These are phyloP conservation scores for Leucosporidium yakuticum DNA, from an alignment of 768 basidiomycete species.

Conservation along the genomic window DNA sequence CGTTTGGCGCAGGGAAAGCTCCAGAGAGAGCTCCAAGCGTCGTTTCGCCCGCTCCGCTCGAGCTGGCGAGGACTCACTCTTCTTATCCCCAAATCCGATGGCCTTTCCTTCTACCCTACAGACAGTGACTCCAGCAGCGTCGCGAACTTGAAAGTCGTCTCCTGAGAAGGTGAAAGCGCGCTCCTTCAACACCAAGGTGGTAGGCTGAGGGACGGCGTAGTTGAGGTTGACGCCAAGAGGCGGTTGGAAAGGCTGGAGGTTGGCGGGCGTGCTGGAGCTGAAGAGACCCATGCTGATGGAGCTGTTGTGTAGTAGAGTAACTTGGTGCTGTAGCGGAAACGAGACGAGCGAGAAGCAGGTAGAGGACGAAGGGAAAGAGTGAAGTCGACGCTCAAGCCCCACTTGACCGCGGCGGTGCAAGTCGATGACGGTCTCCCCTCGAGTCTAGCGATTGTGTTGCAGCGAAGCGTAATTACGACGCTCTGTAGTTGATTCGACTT, in stretches of 20 bases:
- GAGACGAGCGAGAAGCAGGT: too few species aligned
- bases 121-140: background rate
- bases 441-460: too few species aligned
- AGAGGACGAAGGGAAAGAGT: too few species aligned
- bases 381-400: too few species aligned
- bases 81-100: constrained; percentile 40
- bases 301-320: too few species aligned
- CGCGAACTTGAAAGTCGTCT: constrained; percentile 36
- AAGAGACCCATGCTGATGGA: constrained; percentile 1
- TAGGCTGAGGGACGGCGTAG: constrained; percentile 39
- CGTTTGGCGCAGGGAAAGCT: too few species aligned
- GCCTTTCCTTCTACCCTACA: constrained; percentile 38
- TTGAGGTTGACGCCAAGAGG: constrained; percentile 39
- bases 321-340: too few species aligned
- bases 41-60: background rate
- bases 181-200: constrained; percentile 42
- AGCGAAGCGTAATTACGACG: too few species aligned
- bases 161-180: constrained; percentile 41
- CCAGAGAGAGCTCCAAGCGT: too few species aligned
- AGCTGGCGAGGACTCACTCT: constrained; percentile 34
- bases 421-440: too few species aligned
- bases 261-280: background rate
- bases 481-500: too few species aligned
- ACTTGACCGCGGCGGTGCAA: too few species aligned
- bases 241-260: background rate